These are phyloP conservation scores for Prunus armeniaca DNA, from an alignment of 306 rosid genomes.

Conservation along the genomic window DNA sequence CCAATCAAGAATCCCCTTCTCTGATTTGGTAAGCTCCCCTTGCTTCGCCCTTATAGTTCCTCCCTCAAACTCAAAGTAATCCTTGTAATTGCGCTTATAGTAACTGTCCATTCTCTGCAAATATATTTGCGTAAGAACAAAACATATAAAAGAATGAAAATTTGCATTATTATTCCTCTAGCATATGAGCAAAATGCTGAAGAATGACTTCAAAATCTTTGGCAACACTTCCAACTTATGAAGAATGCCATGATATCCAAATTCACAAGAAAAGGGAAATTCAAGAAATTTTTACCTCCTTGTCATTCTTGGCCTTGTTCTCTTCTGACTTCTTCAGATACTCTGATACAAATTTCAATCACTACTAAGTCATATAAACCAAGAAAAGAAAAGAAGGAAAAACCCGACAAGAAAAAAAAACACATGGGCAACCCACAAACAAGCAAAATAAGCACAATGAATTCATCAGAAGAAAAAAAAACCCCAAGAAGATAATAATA, in stretches of 20 bases:
- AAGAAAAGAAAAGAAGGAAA: background rate
- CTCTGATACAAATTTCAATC: slow-evolving; percentile 38
- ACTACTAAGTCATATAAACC: background rate
- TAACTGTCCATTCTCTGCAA: slow-evolving; percentile 76
- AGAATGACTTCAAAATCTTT: too few species aligned
- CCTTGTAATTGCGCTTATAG: slow-evolving; percentile 92
- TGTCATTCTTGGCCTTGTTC: slow-evolving; percentile 87
- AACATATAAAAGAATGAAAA: background rate
- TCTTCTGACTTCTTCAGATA: slow-evolving; percentile 80
- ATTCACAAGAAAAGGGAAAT: too few species aligned
- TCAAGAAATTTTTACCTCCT: slow-evolving; percentile 51
- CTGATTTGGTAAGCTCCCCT: slow-evolving; percentile 59
- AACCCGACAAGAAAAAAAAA: background rate
- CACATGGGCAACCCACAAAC: background rate
- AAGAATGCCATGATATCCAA: background rate
- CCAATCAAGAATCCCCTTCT: slow-evolving; percentile 87
- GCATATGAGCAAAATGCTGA: too few species aligned
- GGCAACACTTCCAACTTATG: background rate
- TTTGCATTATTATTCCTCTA: background rate
- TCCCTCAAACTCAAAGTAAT: slow-evolving; percentile 77
- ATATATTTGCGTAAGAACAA: background rate
- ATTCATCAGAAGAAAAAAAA: background rate
- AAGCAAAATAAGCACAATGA: background rate
- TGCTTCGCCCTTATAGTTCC: slow-evolving; percentile 52
- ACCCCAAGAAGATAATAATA: slow-evolving; percentile 1